These are phyloP conservation scores for Haematococcus lacustris DNA, from an alignment of 139 green algal genomes.

Conservation along the genomic window DNA sequence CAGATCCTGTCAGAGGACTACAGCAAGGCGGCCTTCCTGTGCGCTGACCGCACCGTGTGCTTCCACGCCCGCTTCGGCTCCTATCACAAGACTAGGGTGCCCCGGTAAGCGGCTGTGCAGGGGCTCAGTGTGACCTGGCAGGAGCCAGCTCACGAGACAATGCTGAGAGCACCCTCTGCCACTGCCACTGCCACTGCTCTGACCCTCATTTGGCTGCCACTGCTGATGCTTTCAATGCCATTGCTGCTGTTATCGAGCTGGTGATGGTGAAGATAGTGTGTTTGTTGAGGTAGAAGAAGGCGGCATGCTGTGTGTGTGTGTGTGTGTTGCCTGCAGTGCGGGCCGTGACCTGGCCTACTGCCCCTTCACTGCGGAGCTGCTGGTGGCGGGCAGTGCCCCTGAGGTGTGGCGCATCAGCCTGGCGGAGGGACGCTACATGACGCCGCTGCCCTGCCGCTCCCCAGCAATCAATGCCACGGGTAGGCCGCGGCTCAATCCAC, in stretches of 20 bases:
- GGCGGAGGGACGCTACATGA: conserved; percentile 81
- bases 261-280: no score
- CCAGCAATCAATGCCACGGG: conserved; percentile 70
- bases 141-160: neutral
- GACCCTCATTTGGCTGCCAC: no score
- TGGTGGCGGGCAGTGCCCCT: conserved; percentile 65
- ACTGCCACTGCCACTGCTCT: neutral
- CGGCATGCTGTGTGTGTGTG: no score
- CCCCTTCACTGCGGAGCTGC: conserved; percentile 65
- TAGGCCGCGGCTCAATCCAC: no score
- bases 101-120: conserved; percentile 28
- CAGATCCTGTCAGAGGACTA: conserved; percentile 91
- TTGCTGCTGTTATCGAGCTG: no score
- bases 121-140: no score
- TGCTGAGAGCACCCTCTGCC: neutral
- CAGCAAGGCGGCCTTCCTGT: conserved; percentile 90
- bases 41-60: conserved; percentile 70
- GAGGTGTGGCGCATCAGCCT: conserved; percentile 78
- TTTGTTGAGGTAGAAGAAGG: no score
- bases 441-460: conserved; percentile 53
- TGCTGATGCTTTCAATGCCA: no score
- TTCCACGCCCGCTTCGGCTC: conserved; percentile 90
- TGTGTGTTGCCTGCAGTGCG: conserved; percentile 7
- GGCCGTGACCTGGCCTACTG: conserved; percentile 83
- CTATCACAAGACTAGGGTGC: conserved; percentile 78